Evolutionary conservation across 208 protist species (phyloP), one percentile per base, ranked within the genome.

Genomic region (Wallacemonas collosoma): DNA sequence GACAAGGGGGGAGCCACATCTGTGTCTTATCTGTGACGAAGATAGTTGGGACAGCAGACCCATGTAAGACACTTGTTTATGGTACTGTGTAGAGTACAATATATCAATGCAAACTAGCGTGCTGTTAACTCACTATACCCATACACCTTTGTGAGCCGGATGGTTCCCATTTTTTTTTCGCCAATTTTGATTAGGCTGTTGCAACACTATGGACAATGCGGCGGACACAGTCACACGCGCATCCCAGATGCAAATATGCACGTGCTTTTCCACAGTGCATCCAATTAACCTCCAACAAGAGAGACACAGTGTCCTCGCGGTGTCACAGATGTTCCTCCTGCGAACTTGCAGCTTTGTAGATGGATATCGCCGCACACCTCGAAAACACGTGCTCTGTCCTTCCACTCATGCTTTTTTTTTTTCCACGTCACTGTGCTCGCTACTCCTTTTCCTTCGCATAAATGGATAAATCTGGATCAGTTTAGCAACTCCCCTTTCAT

Each of bases 381-480:
- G 26, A 26, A 26, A 26, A 26, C 26, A 26, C 26, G 26, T 26
- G 26, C 26, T 26, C 26, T 26, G 26, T 26, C 26, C 26, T 26
- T 26, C 0, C 26, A 0, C 26, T 26, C 26, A 12, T 50, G 45
- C 45, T 76, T 11, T 71, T 17, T 71, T 15, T 50, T 43, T 26
- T 65, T 54, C 35, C 51, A 1, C n/a, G 43, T 58, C 17, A 48
- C 36, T 43, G 44, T 26, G 26, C 26, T 73, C 2, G 6, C 38
- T 77, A 40, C 17, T 48, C 15, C 67, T 75, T 47, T 75, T 72
- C 51, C 41, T 72, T 54, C 62, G 6, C 43, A 7, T 70, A 1
- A 26, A 54, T 48, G 15, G 26, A 26, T 26, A 26, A 26, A 26
- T 26, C 26, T 26, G 26, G 26, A 26, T 26, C 26, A 26, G 26